phyloP scores from a whole-genome alignment of 1,284 basidiomycete species.

The Naganishia liquefaciens region DNA sequence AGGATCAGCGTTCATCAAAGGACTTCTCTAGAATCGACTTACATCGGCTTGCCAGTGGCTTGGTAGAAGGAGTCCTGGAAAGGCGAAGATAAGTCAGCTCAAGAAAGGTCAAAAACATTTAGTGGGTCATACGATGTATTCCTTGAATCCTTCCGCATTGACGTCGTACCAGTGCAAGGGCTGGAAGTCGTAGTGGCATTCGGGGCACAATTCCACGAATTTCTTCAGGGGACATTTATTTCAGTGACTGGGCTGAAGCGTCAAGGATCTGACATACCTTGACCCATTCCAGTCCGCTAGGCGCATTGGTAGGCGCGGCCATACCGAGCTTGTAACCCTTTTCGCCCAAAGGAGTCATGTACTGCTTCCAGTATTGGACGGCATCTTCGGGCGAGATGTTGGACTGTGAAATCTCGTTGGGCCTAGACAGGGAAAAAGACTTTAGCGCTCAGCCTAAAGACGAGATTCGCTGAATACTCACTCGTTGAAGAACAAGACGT shows the following conservation, averaged over 20 bases:
- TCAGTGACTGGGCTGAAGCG: not conserved
- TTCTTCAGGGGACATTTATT: not conserved
- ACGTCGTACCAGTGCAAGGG: slow-evolving; percentile 53
- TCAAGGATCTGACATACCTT: slow-evolving; percentile 31
- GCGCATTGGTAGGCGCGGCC: slow-evolving; percentile 68
- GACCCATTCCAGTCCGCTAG: slow-evolving; percentile 66
- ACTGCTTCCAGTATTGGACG: slow-evolving; percentile 62
- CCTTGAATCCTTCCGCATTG: slow-evolving; percentile 43
- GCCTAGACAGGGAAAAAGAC: slow-evolving; percentile 51
- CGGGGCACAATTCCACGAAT: slow-evolving; percentile 28
- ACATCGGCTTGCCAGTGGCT: slow-evolving; percentile 16
- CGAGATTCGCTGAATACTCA: slow-evolving; percentile 41
- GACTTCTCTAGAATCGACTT: not conserved
- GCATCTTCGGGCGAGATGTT: slow-evolving; percentile 62
- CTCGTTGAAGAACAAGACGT: slow-evolving; percentile 71
- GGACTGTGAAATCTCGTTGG: slow-evolving; percentile 65
- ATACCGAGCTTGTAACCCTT: slow-evolving; percentile 64
- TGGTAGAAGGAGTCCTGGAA: slow-evolving; percentile 9
- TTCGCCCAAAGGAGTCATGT: slow-evolving; percentile 63
- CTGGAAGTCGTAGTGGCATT: slow-evolving; percentile 41
- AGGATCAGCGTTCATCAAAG: not conserved
- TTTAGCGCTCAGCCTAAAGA: not conserved
- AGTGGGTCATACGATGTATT: slow-evolving; percentile 41
- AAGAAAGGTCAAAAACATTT: not conserved
- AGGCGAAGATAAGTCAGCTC: not conserved